Evolutionary conservation across 306 rosid species (phyloP), one percentile per base, ranked within the genome.

Genomic region (Sophora flavescens): DNA sequence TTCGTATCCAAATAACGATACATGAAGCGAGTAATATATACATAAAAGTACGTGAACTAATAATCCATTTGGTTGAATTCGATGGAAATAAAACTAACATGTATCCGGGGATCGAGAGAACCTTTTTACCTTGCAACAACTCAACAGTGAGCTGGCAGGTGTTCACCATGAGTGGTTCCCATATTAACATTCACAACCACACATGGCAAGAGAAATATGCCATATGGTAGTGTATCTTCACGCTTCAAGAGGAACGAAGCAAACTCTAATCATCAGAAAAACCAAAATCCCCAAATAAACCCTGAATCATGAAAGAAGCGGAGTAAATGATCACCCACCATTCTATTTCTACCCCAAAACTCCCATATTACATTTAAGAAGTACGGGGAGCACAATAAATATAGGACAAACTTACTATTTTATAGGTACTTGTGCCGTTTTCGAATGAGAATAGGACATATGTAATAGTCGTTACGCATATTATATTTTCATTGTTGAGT

Each of bases 271-370:
- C 82, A 47, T 68, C 82, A 22, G 79, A 69, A 71, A 95, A 95
- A 47, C 97, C 99, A 28, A 90, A 90, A 84, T 92, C 83, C 68
- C 89, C 85, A 22, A 89, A 89, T 44, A 91, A 86, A 50, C 88
- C 96, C 98, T 92, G 91, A 81, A 79, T 64, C 45, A 77, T 68
- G 30, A 52, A 73, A 66, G 77, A 70, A 76, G 68, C 8, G 58
- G 62, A 14, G 10, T 41, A 47, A 80, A 70, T 77, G 52, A 62
- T 80, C 7, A 41, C 47, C 32, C 28, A 61, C 7, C 51, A 2
- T 62, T 68, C 33, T 51, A 57, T 73, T 62, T 68, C 33, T 51
- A 57, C 73, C 36, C 35, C 58, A 15, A 62, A 60, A 39, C 72
- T 77, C 17, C 54, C 68, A 54, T 57, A 72, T 67, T 52, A 18